Evolutionary conservation across 1,284 basidiomycete species (phyloP).

Genomic region (Rhodotorula sp.): DNA sequence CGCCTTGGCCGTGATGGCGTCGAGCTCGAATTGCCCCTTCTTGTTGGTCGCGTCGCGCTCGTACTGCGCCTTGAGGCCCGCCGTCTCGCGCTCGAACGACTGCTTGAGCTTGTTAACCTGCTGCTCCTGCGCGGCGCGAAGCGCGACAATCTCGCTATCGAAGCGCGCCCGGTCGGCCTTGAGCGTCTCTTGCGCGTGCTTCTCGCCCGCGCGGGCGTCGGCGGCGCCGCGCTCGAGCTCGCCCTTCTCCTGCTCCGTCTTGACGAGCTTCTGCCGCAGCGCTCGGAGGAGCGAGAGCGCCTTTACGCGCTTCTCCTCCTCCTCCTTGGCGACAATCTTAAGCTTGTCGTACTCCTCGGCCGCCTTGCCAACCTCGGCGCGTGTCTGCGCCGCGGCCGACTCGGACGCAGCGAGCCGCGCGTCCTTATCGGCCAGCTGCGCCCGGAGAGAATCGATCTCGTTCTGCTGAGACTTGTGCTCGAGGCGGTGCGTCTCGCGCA

Average conservation of each 20-base stretch:
- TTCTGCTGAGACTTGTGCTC: slow-evolving; percentile 74
- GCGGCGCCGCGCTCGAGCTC: slow-evolving; percentile 56
- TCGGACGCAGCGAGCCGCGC: slow-evolving; percentile 30
- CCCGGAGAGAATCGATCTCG: slow-evolving; percentile 68
- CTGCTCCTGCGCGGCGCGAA: slow-evolving; percentile 66
- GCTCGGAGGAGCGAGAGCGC: slow-evolving; percentile 82
- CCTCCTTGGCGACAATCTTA: slow-evolving; percentile 72
- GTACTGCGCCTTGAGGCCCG: slow-evolving; percentile 63
- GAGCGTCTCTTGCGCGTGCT: slow-evolving; percentile 64
- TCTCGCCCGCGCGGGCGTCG: slow-evolving; percentile 52
- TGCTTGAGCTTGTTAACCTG: slow-evolving; percentile 65
- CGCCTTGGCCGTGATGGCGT: slow-evolving; percentile 72
- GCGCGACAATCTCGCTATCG: slow-evolving; percentile 53
- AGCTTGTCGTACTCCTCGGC: slow-evolving; percentile 53
- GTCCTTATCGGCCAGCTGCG: slow-evolving; percentile 51
- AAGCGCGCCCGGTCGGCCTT: slow-evolving; percentile 64
- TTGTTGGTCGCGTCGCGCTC: slow-evolving; percentile 71
- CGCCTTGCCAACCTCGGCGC: slow-evolving; percentile 62
- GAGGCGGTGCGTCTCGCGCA: slow-evolving; percentile 75
- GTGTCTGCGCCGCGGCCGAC: slow-evolving; percentile 54
- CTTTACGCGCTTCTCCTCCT: slow-evolving; percentile 93
- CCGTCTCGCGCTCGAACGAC: slow-evolving; percentile 76
- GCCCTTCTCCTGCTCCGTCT: slow-evolving; percentile 87
- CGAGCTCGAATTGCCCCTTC: slow-evolving; percentile 73
- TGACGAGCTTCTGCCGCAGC: slow-evolving; percentile 86